phyloP scores from a whole-genome alignment of 768 basidiomycete species.

The Rubroboletus satanas region DNA sequence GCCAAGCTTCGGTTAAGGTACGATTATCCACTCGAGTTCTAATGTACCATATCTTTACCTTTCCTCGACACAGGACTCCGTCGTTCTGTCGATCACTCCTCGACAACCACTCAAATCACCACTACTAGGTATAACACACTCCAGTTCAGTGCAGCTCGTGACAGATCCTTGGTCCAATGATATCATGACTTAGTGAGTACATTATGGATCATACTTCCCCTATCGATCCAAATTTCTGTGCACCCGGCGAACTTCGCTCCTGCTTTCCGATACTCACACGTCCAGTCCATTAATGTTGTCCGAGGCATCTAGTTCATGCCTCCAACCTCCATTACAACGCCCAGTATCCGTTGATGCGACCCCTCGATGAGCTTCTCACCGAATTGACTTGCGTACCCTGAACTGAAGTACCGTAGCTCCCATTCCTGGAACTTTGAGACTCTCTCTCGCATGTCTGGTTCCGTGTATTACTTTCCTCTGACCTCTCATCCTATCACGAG shows the following conservation, averaged over 20 bases:
- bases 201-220: neutral
- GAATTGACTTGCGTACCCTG: neutral
- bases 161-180: constrained; percentile 50
- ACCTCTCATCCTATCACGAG: neutral
- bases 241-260: neutral
- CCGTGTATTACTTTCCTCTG: neutral
- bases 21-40: constrained; percentile 3
- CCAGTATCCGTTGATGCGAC: neutral
- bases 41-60: neutral
- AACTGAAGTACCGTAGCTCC: neutral
- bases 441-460: neutral
- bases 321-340: neutral
- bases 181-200: neutral
- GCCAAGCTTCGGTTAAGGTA: constrained; percentile 49
- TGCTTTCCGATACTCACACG: neutral
- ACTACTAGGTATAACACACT: constrained; percentile 37
- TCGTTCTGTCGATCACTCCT: constrained; percentile 48
- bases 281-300: neutral
- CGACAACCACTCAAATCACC: constrained; percentile 36
- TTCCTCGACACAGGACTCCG: constrained; percentile 47
- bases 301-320: neutral
- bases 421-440: neutral
- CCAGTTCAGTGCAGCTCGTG: constrained; percentile 53
- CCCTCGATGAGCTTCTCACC: neutral
- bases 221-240: neutral